Percentiles rank a stretch among this genome's conserved stretches.
Evolutionary conservation across 2,329 filamentous ascomycete genomes (phyloP).

Genomic region (Lecanicillium sp.): DNA sequence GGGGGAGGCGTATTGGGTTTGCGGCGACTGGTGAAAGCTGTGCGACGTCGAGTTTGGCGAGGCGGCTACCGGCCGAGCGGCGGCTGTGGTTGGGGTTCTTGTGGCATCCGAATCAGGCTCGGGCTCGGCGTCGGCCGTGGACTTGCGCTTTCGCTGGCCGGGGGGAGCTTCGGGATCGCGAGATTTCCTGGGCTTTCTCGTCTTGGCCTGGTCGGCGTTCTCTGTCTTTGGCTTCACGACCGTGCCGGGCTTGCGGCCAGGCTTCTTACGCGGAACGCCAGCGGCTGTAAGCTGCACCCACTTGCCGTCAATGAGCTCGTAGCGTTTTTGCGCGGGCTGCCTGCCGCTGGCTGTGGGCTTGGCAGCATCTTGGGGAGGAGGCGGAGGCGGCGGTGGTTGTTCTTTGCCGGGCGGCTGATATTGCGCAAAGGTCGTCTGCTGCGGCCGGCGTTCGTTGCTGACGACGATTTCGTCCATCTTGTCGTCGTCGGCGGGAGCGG

Average conservation of each 20-base stretch:
- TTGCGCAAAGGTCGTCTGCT: conserved; percentile 19
- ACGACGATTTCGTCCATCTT: conserved; percentile 44
- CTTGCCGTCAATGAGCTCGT: conserved; percentile 27
- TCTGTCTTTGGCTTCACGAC: conserved; percentile 36
- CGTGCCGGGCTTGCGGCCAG: conserved; percentile 55
- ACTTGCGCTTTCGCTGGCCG: conserved; percentile 47
- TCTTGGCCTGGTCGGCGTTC: conserved; percentile 37
- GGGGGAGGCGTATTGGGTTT: conserved; percentile 29
- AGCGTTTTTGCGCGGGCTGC: conserved; percentile 18
- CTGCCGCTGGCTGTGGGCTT: conserved; percentile 4
- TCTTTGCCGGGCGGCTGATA: conserved; percentile 16
- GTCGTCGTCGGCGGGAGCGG: conserved; percentile 14
- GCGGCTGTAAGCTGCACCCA: conserved; percentile 46
- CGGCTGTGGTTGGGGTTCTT: conserved; percentile 23
- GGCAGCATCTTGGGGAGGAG: conserved; percentile 10
- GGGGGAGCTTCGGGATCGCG: conserved; percentile 51
- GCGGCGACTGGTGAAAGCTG: conserved; percentile 16
- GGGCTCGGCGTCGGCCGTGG: conserved; percentile 28
- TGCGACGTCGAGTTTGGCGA: conserved; percentile 13
- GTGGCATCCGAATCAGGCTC: conserved; percentile 24
- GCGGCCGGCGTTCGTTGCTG: conserved; percentile 25
- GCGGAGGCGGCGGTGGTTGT: conserved; percentile 20
- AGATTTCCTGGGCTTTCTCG: conserved; percentile 46
- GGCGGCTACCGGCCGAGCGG: conserved; percentile 13
- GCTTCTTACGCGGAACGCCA: conserved; percentile 53